Percentiles rank a stretch among this genome's conserved stretches.
Evolutionary conservation across 257 asterid species (phyloP).

Genomic region (Solanum sejunctum): DNA sequence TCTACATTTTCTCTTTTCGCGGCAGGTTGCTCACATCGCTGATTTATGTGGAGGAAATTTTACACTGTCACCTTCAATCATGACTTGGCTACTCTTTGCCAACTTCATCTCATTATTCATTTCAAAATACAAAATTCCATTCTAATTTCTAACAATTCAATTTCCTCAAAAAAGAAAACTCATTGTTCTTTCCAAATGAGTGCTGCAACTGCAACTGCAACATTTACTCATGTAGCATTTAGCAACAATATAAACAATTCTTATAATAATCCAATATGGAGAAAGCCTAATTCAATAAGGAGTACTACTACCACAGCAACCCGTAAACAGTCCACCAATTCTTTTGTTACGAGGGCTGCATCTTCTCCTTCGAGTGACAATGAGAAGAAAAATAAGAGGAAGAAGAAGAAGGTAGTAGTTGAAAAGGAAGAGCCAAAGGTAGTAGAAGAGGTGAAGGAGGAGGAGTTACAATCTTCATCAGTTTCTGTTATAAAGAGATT

Average conservation of each 20-base stretch:
- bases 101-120: neutral
- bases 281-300: neutral
- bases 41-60: neutral
- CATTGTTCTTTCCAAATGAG: neutral
- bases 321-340: neutral
- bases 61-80: neutral
- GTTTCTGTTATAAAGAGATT: conserved; percentile 53
- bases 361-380: conserved; percentile 8
- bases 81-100: neutral
- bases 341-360: neutral
- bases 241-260: neutral
- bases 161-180: neutral
- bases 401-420: conserved; percentile 28
- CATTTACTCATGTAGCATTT: neutral
- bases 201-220: neutral
- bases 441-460: conserved; percentile 1
- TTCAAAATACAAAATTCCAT: neutral
- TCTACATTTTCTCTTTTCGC: neutral
- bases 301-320: neutral
- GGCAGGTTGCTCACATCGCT: neutral
- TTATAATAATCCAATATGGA: neutral
- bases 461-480: conserved; percentile 3
- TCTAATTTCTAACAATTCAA: neutral
- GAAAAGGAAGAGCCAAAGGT: neutral
- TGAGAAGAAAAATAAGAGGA: conserved; percentile 25